A percentile compares a stretch with the other conserved stretches of the same genome.
Evolutionary conservation across 148 eudicot species (phyloP).

Genomic region (Rhododendron ferrugineum): DNA sequence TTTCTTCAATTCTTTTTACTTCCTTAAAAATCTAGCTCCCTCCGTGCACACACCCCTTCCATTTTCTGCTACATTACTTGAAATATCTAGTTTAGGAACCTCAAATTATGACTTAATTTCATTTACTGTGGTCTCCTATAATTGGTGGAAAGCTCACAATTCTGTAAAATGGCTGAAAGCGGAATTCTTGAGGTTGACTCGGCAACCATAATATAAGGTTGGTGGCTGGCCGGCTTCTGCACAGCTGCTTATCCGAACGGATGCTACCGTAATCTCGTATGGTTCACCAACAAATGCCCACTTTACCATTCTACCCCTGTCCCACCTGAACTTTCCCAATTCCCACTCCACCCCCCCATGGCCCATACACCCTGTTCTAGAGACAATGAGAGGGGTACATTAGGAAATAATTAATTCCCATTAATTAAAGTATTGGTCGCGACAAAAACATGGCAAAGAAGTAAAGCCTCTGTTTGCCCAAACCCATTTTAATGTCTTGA

Average conservation of each 20-base stretch:
- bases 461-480: slow-evolving; percentile 1
- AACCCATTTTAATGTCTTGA: slow-evolving; percentile 15
- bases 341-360: not conserved
- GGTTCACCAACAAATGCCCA: slow-evolving; percentile 3
- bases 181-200: slow-evolving; percentile 28
- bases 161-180: slow-evolving; percentile 7
- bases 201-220: slow-evolving; percentile 22
- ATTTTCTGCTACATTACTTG: too few relatives aligned
- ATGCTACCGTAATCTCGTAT: not conserved
- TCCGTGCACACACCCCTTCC: too few relatives aligned
- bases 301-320: slow-evolving; percentile 1
- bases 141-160: slow-evolving; percentile 2
- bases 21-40: not conserved
- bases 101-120: not conserved
- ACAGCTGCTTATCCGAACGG: not conserved
- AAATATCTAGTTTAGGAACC: too few relatives aligned
- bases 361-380: not conserved
- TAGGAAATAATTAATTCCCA: not conserved
- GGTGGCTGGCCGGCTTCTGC: slow-evolving; percentile 18
- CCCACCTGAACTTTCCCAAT: not conserved
- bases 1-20: not conserved
- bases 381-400: not conserved
- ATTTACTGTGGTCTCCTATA: not conserved
- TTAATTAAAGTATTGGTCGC: not conserved
- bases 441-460: not conserved